Conservation (phyloP, 2,329 filamentous ascomycete species). For the Microthyrium microscopicum region DNA sequence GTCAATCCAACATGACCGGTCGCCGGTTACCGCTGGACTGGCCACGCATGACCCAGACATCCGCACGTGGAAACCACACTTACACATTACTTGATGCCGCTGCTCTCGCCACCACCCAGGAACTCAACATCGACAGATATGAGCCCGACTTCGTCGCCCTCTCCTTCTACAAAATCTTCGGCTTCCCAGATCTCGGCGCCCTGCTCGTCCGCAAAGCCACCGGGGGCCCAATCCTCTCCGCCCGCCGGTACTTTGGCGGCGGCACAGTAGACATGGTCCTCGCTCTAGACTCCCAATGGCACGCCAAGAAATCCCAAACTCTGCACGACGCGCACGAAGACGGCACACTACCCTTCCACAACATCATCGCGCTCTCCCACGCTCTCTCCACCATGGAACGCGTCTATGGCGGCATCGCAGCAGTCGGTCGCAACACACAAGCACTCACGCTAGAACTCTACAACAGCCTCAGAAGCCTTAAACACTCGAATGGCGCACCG, state of each 20-base stretch:
- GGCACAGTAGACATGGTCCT: conserved; percentile 48
- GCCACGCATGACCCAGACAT: conserved; percentile 10
- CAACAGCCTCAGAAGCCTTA: conserved; percentile 29
- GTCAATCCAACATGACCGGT: conserved; percentile 24
- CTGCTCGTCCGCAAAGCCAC: conserved; percentile 41
- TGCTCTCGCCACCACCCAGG: conserved; percentile 45
- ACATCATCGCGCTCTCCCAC: conserved; percentile 43
- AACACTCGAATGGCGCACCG: conserved; percentile 35
- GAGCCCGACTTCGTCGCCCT: conserved; percentile 45
- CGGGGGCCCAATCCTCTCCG: conserved; percentile 36
- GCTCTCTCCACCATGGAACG: conserved; percentile 40
- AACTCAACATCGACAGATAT: conserved; percentile 37
- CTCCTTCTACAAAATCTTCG: conserved; percentile 52
- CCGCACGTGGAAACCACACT: conserved; percentile 5
- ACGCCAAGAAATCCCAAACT: conserved; percentile 29
- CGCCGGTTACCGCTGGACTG: conserved; percentile 19
- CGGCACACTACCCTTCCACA: conserved; percentile 49
- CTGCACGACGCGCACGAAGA: conserved; percentile 49
- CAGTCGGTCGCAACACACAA: conserved; percentile 40
- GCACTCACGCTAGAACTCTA: conserved; percentile 36
- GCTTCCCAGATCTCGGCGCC: conserved; percentile 45
- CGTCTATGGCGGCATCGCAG: conserved; percentile 42
- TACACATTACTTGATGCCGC: conserved; percentile 46
- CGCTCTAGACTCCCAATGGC: conserved; percentile 35
- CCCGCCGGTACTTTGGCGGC: conserved; percentile 48